Percentiles rank a stretch among this genome's conserved stretches.
Evolutionary conservation across 2,329 filamentous ascomycete genomes (phyloP).

Genomic region (Orbilia oligospora): DNA sequence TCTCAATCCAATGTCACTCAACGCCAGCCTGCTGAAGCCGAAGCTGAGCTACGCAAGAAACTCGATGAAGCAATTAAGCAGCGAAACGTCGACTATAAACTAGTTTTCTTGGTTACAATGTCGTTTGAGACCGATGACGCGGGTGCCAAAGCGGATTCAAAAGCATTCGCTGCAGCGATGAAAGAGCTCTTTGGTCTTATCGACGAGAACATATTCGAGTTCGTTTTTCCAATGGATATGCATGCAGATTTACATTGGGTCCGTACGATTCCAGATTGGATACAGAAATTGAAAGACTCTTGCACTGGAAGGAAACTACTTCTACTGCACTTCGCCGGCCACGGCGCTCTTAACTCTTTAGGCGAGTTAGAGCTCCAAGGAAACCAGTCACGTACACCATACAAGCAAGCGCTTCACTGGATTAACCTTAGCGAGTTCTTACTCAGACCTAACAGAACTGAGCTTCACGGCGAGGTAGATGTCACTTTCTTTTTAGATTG

Average conservation of each 20-base stretch:
- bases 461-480: background rate
- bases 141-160: background rate
- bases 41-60: background rate
- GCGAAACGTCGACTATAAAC: background rate
- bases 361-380: background rate
- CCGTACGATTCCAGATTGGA: no score
- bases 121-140: constrained; percentile 11
- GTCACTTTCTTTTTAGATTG: background rate
- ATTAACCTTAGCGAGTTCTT: background rate
- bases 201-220: background rate
- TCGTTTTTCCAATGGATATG: background rate
- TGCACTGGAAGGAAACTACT: background rate
- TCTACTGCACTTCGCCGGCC: constrained; percentile 5
- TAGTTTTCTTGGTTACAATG: background rate
- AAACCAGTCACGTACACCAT: background rate
- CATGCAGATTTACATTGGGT: background rate
- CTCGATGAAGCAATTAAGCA: background rate
- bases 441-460: background rate
- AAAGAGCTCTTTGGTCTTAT: background rate
- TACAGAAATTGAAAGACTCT: background rate
- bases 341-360: background rate
- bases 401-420: background rate
- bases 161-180: background rate
- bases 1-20: no score
- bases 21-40: background rate